Base-by-base conservation (phyloP, 495 filamentous ascomycete genomes). In the Lineolata rhizophorae region DNA sequence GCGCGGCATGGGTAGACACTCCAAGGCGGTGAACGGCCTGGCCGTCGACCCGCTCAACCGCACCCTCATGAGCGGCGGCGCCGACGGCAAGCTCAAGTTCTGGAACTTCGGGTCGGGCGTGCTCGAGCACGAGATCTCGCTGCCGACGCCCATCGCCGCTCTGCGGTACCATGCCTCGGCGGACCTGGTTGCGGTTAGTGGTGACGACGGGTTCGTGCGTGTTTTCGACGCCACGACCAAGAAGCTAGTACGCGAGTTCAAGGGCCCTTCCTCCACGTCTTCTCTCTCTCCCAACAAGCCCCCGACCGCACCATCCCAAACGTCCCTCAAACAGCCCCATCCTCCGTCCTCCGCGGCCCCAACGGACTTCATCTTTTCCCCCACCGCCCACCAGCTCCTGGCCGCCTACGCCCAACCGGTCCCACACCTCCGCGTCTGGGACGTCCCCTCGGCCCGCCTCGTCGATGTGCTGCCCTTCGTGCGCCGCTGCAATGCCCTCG, bases 81-180 rank as follows among this genome's bases (percentile, higher is more conserved):
- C 81, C 16, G 87, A 99, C 50, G 90, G 90, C n/a, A 87, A 72
- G 47, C 61, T 99, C 40, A 95, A 95, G 60, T 95, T 99, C 49
- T 99, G 87, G 87, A 81, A 92, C 40, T 87, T 95, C 32, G 53
- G 62, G 6, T 74, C 77, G 1, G 85, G 83, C 4, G 59, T 63
- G 31, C 61, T 94, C 2, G 48, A 78, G 11, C 65, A 84, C 39
- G 70, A 94, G 45, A 67, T 95, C 27, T 65, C 91, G 47, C 92
- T 80, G 83, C 71, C 70, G 3, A 67, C 74, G n/a, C 60, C 65
- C 12, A 62, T 72, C 33, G 79, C 70, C n/a, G 72, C 63, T 17
- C 70, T 83, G 38, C 71, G 72, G 24, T 80, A 83, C 48, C 80
- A 82, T 46, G 56, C 72, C 11, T 64, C 69, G 2, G 87, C 69